These are phyloP conservation scores for Plasmodium knowlesi DNA, from an alignment of 169 alveolate genomes.

Conservation along the genomic window DNA sequence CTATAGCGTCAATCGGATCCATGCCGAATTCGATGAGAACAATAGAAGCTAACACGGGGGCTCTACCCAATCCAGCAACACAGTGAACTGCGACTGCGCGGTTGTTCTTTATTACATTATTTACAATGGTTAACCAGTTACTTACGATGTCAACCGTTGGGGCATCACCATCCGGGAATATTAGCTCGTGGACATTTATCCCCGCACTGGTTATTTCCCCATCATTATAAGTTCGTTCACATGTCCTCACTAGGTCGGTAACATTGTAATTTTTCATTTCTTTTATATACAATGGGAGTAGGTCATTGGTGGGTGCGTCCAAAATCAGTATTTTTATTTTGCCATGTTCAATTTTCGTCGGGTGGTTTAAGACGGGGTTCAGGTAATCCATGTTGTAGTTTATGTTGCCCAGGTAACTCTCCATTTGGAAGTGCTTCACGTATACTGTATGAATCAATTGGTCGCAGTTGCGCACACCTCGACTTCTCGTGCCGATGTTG, in stretches of 20 bases:
- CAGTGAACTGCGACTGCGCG: conserved; percentile 94
- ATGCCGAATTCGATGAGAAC: conserved; percentile 92
- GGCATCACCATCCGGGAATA: conserved; percentile 93
- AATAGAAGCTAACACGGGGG: conserved; percentile 92
- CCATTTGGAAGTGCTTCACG: conserved; percentile 50
- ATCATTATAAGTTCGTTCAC: conserved; percentile 90
- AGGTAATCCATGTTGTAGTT: conserved; percentile 58
- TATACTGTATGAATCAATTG: neutral
- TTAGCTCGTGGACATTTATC: conserved; percentile 87
- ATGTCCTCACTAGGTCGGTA: conserved; percentile 91
- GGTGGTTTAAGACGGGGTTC: conserved; percentile 86
- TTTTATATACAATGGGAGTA: conserved; percentile 85
- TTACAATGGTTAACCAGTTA: conserved; percentile 89
- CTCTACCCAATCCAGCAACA: conserved; percentile 94
- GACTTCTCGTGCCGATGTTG: neutral
- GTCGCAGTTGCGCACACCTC: neutral
- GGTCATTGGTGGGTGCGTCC: conserved; percentile 91
- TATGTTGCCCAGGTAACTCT: conserved; percentile 27
- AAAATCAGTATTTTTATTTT: conserved; percentile 88
- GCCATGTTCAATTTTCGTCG: conserved; percentile 89
- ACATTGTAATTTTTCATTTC: conserved; percentile 89
- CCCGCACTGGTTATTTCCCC: conserved; percentile 79
- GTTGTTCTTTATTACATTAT: conserved; percentile 79
- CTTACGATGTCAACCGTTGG: conserved; percentile 89
- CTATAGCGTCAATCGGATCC: conserved; percentile 92